Evolutionary conservation across 75 land plant genomes (phyloP).

Genomic region (Cunninghamia lanceolata): DNA sequence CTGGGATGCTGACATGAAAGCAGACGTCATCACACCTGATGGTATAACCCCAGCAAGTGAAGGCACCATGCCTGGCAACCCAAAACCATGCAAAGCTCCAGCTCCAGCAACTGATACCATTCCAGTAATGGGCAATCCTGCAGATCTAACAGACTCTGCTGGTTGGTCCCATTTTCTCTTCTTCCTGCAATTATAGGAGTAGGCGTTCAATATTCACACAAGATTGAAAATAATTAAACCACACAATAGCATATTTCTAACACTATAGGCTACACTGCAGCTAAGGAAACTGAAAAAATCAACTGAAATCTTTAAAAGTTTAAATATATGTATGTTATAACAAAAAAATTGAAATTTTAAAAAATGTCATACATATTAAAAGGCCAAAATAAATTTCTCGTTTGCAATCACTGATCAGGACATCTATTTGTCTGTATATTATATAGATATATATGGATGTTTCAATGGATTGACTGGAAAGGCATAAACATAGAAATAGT

Average conservation of each 20-base stretch:
- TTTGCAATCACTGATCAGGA: too few species aligned
- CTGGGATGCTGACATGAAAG: slow-evolving; percentile 18
- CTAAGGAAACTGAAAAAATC: too few species aligned
- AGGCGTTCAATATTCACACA: neutral
- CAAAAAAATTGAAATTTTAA: too few species aligned
- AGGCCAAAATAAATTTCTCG: too few species aligned
- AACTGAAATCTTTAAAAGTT: too few species aligned
- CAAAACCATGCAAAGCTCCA: slow-evolving; percentile 33
- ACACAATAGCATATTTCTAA: neutral
- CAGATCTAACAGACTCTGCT: slow-evolving; percentile 58
- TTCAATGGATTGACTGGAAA: too few species aligned
- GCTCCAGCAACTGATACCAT: slow-evolving; percentile 33
- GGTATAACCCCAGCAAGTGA: slow-evolving; percentile 34
- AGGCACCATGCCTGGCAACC: slow-evolving; percentile 26
- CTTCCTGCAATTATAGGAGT: slow-evolving; percentile 35
- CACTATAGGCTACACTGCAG: too few species aligned
- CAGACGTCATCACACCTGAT: slow-evolving; percentile 11
- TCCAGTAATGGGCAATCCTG: slow-evolving; percentile 48
- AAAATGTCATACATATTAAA: too few species aligned
- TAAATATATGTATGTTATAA: too few species aligned
- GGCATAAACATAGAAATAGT: too few species aligned
- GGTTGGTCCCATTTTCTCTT: slow-evolving; percentile 98
- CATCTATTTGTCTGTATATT: too few species aligned
- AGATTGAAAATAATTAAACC: neutral
- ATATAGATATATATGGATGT: too few species aligned